Evolutionary conservation across 2,329 filamentous ascomycete species (phyloP).

Genomic region (Neofusicoccum ribis): DNA sequence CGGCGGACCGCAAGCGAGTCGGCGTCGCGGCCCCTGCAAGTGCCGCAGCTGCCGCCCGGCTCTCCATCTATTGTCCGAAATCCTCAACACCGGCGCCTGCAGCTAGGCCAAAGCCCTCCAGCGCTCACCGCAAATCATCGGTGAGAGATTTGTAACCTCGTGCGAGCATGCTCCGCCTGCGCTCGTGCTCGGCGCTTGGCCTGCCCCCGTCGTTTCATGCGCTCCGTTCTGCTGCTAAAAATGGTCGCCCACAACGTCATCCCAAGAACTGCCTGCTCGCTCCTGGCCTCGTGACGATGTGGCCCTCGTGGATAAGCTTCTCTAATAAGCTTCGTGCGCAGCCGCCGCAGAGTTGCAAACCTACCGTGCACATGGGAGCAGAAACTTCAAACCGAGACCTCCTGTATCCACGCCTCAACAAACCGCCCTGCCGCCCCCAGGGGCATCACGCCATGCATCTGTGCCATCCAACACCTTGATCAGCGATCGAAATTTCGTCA

Average conservation of each 20-base stretch:
- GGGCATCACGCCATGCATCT: background rate
- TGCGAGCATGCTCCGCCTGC: no score
- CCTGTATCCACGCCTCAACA: no score
- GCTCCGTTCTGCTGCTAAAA: background rate
- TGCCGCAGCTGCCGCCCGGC: background rate
- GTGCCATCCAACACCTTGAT: background rate
- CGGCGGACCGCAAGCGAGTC: background rate
- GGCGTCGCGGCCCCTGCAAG: background rate
- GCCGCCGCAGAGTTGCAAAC: background rate
- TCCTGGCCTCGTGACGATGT: background rate
- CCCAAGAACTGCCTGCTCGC: background rate
- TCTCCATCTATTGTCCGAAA: conserved; percentile 14
- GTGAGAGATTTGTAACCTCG: background rate
- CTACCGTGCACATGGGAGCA: background rate
- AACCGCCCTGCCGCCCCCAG: background rate
- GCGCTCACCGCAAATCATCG: background rate
- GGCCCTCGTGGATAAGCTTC: background rate
- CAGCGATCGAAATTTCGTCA: background rate
- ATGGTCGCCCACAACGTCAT: background rate
- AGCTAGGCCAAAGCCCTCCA: no score
- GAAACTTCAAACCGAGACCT: background rate
- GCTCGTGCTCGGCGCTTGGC: no score
- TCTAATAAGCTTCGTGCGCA: conserved; percentile 9
- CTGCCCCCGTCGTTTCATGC: background rate
- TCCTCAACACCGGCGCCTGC: background rate